These are phyloP conservation scores for Quercus engelmannii DNA, from an alignment of 306 rosid species.

Conservation along the genomic window DNA sequence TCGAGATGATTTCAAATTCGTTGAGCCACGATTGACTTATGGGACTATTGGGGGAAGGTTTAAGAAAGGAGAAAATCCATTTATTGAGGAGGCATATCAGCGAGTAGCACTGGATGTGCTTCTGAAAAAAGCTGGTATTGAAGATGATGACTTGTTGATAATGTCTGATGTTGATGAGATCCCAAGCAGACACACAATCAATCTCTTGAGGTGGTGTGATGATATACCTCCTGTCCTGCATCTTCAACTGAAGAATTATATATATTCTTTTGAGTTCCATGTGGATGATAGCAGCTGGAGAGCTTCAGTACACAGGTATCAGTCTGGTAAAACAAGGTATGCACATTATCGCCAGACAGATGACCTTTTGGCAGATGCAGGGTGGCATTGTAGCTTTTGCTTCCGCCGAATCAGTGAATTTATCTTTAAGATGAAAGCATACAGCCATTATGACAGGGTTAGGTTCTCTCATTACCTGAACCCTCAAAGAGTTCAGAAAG, in stretches of 20 bases:
- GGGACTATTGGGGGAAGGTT: constrained; percentile 82
- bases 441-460: constrained; percentile 90
- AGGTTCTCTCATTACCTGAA: constrained; percentile 76
- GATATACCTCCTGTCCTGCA: constrained; percentile 72
- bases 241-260: constrained; percentile 88
- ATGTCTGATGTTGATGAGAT: constrained; percentile 99
- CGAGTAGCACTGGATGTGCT: constrained; percentile 90
- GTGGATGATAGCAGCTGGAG: constrained; percentile 95
- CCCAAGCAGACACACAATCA: constrained; percentile 93
- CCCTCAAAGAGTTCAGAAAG: constrained; percentile 70
- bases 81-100: constrained; percentile 96
- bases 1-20: constrained; percentile 66
- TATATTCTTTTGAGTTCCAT: constrained; percentile 87
- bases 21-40: constrained; percentile 74
- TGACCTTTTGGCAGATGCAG: constrained; percentile 80
- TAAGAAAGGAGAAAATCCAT: constrained; percentile 89
- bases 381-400: constrained; percentile 99
- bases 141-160: constrained; percentile 90
- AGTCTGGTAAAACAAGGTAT: constrained; percentile 68
- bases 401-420: constrained; percentile 84
- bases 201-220: constrained; percentile 96
- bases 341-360: constrained; percentile 95
- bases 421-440: constrained; percentile 93
- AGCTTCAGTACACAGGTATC: constrained; percentile 83
- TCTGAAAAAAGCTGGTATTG: constrained; percentile 81